Percentiles rank a stretch among this genome's conserved stretches.
phyloP scores from a whole-genome alignment of 345 rosid genomes.

The Pistacia vera region DNA sequence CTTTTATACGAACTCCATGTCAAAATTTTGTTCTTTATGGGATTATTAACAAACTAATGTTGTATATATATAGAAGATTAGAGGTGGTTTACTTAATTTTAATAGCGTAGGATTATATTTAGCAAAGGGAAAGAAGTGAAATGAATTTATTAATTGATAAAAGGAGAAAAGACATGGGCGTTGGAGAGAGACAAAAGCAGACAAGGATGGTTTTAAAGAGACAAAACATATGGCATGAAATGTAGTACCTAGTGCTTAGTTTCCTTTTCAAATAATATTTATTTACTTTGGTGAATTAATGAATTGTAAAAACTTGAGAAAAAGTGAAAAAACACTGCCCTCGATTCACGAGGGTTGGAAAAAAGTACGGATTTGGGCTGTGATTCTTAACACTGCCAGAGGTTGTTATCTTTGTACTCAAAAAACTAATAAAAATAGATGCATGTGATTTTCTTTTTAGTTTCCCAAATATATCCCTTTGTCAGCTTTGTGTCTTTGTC shows the following conservation, averaged over 20 bases:
- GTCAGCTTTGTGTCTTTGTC: constrained; percentile 14
- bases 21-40: too few species aligned
- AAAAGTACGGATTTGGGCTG: constrained; percentile 29
- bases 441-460: constrained; percentile 18
- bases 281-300: too few species aligned
- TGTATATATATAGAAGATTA: too few species aligned
- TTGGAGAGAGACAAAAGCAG: constrained; percentile 41
- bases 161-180: constrained; percentile 27
- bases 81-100: too few species aligned
- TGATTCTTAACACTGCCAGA: constrained; percentile 38
- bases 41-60: too few species aligned
- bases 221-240: constrained; percentile 53
- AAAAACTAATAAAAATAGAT: neutral
- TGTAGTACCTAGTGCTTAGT: constrained; percentile 28
- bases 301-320: constrained; percentile 12
- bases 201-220: constrained; percentile 47
- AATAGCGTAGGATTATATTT: too few species aligned
- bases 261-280: neutral
- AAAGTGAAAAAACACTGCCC: constrained; percentile 18
- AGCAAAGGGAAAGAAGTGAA: neutral
- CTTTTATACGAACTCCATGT: too few species aligned
- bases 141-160: neutral
- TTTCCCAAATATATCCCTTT: constrained; percentile 14
- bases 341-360: constrained; percentile 47
- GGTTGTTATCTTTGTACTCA: constrained; percentile 53